phyloP scores from a whole-genome alignment of 1,139 yeast genomes.

The Dujonia santamariae region DNA sequence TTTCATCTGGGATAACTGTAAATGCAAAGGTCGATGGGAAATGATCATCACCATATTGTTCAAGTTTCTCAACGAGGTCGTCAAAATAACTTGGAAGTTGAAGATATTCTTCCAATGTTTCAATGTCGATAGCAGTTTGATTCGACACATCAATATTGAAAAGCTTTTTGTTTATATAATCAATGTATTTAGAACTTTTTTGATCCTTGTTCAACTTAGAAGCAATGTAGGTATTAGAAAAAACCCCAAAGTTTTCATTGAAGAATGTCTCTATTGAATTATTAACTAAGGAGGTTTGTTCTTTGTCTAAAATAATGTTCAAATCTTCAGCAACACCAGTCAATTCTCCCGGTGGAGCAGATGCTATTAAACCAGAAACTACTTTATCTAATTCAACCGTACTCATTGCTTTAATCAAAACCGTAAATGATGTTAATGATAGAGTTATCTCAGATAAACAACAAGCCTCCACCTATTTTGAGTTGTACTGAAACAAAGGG shows the following conservation, averaged over 20 bases:
- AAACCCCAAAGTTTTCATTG: constrained; percentile 27
- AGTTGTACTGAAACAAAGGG: too few species aligned
- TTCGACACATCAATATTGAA: constrained; percentile 62
- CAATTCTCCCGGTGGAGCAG: constrained; percentile 45
- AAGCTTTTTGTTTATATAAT: constrained; percentile 38
- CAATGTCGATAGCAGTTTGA: constrained; percentile 49
- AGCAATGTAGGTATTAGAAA: constrained; percentile 32
- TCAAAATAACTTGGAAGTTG: constrained; percentile 26
- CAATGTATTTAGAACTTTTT: constrained; percentile 36
- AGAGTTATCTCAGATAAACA: too few species aligned
- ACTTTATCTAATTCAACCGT: constrained; percentile 24
- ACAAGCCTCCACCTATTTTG: too few species aligned
- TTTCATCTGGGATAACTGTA: constrained; percentile 35
- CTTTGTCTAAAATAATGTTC: constrained; percentile 19
- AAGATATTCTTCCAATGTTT: constrained; percentile 25
- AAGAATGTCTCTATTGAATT: constrained; percentile 29
- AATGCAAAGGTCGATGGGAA: constrained; percentile 54
- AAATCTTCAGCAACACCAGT: constrained; percentile 27
- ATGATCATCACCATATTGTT: constrained; percentile 43
- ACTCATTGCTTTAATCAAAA: too few species aligned
- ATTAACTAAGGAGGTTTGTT: constrained; percentile 22
- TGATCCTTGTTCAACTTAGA: constrained; percentile 31
- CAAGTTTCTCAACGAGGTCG: constrained; percentile 28
- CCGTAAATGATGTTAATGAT: too few species aligned
- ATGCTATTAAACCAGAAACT: constrained; percentile 31